Percentiles rank a stretch among this genome's conserved stretches.
Evolutionary conservation across 192 early-diverging fungal genomes (phyloP).

Genomic region (Coemansia sp.): DNA sequence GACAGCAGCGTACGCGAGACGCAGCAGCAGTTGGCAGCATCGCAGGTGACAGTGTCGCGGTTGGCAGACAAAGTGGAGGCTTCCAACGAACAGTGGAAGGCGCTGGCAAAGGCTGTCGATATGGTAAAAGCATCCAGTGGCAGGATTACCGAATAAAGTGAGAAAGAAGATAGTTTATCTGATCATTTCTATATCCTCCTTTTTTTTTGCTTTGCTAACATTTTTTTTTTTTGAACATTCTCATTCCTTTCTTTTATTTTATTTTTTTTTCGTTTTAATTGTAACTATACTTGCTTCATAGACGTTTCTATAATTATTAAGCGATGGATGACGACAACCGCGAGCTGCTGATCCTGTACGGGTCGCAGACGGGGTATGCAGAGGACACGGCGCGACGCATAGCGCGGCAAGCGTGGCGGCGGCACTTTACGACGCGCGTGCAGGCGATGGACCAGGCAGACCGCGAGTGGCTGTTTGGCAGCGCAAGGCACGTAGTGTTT

Average conservation of each 20-base stretch:
- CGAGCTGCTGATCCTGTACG: conserved; percentile 76
- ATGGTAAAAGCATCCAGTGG: conserved; percentile 42
- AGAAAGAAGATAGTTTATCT: background rate
- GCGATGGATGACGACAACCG: too few species aligned
- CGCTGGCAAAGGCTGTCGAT: conserved; percentile 43
- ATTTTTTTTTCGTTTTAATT: conserved; percentile 5
- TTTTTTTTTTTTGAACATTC: background rate
- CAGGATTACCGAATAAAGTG: conserved; percentile 17
- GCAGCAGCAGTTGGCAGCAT: conserved; percentile 33
- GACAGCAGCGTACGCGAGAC: conserved; percentile 36
- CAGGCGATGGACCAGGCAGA: conserved; percentile 79
- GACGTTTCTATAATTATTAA: background rate
- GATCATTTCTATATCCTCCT: background rate
- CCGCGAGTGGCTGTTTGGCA: conserved; percentile 38
- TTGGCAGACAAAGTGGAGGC: conserved; percentile 27
- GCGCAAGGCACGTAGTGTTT: conserved; percentile 58
- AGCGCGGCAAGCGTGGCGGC: conserved; percentile 71
- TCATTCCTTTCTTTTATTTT: background rate
- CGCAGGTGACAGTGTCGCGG: conserved; percentile 13
- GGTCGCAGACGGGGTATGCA: conserved; percentile 89
- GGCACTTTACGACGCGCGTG: conserved; percentile 65
- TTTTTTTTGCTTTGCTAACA: background rate
- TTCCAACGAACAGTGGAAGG: conserved; percentile 34
- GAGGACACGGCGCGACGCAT: conserved; percentile 87
- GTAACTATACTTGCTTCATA: background rate